Conservation (phyloP, 495 filamentous ascomycete genomes). For the Aspergillus ostianus region DNA sequence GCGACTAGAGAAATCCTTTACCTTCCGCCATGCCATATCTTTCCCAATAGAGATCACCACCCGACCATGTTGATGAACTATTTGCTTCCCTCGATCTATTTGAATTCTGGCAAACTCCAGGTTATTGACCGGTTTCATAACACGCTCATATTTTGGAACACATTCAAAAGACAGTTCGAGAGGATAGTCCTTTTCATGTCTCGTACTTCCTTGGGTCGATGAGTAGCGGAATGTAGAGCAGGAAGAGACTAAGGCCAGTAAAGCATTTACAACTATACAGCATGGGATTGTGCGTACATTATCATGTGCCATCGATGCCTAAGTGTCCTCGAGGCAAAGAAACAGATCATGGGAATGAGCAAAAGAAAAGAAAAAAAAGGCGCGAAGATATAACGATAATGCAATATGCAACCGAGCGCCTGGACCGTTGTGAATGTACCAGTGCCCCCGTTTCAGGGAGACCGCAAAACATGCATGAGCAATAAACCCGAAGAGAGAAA, state of each 20-base stretch:
- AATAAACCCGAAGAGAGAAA: background rate
- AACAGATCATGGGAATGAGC: background rate
- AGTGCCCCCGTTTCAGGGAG: background rate
- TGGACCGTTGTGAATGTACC: conserved; percentile 3
- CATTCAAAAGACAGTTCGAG: background rate
- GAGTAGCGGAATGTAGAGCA: background rate
- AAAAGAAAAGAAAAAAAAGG: conserved; percentile 16
- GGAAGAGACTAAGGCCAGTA: background rate
- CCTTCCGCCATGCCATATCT: background rate
- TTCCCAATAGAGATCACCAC: background rate
- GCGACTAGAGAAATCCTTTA: background rate
- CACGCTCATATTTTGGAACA: background rate
- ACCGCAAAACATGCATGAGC: background rate
- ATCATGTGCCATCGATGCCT: background rate
- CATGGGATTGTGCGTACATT: background rate
- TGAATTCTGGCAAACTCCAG: background rate
- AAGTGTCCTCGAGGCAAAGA: background rate
- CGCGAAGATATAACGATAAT: conserved; percentile 11
- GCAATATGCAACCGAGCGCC: conserved; percentile 21
- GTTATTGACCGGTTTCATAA: background rate
- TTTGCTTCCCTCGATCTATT: background rate
- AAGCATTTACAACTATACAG: background rate
- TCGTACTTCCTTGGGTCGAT: background rate
- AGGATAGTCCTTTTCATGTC: background rate
- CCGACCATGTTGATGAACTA: background rate